A percentile compares a stretch with the other conserved stretches of the same genome.
phyloP scores from a whole-genome alignment of 768 basidiomycete species.

The Russula lepida region DNA sequence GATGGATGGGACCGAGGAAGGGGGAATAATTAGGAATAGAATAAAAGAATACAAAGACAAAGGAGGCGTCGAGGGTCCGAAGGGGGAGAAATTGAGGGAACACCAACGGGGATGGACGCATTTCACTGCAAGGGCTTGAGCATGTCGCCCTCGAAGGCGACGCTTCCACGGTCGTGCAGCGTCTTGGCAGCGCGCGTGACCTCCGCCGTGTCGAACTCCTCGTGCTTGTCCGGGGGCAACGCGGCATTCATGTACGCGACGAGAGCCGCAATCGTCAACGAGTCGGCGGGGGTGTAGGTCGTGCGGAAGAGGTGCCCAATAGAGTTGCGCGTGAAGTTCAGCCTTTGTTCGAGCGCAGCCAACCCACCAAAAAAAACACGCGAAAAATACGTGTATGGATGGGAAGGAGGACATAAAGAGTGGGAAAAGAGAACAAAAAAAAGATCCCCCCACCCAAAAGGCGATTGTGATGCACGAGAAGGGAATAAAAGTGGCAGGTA shows the following conservation, averaged over 20 bases:
- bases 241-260: conserved; percentile 69
- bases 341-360: conserved; percentile 30
- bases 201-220: conserved; percentile 73
- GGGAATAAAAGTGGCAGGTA: not conserved
- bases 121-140: conserved; percentile 21
- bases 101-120: not conserved
- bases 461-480: not conserved
- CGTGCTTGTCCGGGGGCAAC: conserved; percentile 69
- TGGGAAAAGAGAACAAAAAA: not conserved
- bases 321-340: conserved; percentile 52
- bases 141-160: conserved; percentile 29
- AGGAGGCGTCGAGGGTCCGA: too few species aligned
- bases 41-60: not conserved
- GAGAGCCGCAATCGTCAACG: conserved; percentile 60
- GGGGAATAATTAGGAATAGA: not conserved
- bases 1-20: not conserved
- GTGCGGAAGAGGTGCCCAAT: conserved; percentile 57
- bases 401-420: not conserved
- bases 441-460: not conserved
- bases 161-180: conserved; percentile 26
- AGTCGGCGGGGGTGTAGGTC: conserved; percentile 59
- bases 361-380: not conserved
- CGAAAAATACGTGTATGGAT: not conserved
- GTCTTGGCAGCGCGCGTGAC: conserved; percentile 35
- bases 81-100: not conserved